Percentiles rank a stretch among this genome's conserved stretches.
Evolutionary conservation across 2,329 filamentous ascomycete species (phyloP).

Genomic region (Thermothelomyces thermophilus): DNA sequence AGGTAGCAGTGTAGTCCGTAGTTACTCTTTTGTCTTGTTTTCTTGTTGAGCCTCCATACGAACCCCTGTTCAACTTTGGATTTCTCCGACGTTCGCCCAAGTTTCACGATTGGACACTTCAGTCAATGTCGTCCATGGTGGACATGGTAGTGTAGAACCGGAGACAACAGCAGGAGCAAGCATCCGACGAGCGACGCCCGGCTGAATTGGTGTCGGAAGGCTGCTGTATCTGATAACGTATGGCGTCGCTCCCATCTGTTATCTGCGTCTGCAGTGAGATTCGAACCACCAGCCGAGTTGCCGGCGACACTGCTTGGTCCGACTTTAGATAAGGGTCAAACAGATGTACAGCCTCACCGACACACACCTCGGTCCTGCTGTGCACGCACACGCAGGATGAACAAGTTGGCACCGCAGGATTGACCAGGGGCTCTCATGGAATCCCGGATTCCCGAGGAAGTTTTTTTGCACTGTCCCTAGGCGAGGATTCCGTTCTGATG

Average conservation of each 20-base stretch:
- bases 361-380: conserved; percentile 6
- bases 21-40: conserved; percentile 4
- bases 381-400: neutral
- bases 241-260: conserved; percentile 1
- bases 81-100: conserved; percentile 14
- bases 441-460: conserved; percentile 9
- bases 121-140: neutral
- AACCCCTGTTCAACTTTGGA: conserved; percentile 12
- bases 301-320: neutral
- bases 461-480: conserved; percentile 7
- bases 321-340: conserved; percentile 8
- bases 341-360: neutral
- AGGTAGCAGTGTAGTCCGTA: neutral
- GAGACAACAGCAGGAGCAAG: neutral
- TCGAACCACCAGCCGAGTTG: neutral
- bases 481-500: neutral
- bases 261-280: conserved; percentile 1
- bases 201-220: neutral
- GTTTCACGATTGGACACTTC: conserved; percentile 1
- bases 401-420: neutral
- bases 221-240: conserved; percentile 16
- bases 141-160: too few relatives aligned
- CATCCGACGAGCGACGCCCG: conserved; percentile 1
- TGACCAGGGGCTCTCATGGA: conserved; percentile 3
- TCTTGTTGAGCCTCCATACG: conserved; percentile 18